Base-by-base conservation (phyloP, 2,329 filamentous ascomycete species). In the Monosporascus sp. region DNA sequence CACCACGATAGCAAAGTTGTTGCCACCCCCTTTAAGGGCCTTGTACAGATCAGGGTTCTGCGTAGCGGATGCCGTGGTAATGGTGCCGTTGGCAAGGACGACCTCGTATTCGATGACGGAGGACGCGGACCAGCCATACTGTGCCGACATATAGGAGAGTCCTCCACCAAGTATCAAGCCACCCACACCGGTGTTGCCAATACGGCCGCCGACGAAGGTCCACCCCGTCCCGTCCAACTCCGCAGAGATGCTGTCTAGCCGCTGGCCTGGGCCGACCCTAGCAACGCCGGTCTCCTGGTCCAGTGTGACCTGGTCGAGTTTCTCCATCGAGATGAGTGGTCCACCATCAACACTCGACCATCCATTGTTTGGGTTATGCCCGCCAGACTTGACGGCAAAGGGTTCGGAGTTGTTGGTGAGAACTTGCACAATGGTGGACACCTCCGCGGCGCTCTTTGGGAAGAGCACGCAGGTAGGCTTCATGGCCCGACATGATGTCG, bases 341-440 rank as follows among this genome's bases (percentile, higher is more conserved):
- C 78, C 79, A 0, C 68, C 73, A 7, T 72, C 63, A 38, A 78
- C 76, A 58, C 74, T 84, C 0, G 79, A 74, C 37, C 74, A 77
- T 53, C 76, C 75, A 11, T 76, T 70, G 61, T 81, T 81, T 5
- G 79, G 76, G 51, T 77, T 79, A 65, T 84, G 81, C 0, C 81
- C 81, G 18, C 81, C 81, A n/a, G 77, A 78, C 56, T 80, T 78
- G 57, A 81, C 69, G 7, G 81, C 80, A 58, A 85, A 85, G 3
- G 58, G 65, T 49, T 76, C 77, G 4, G 70, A 65, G 35, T 73
- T 72, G 43, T 74, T 67, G 17, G 73, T 73, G 17, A 85, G 70
- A 17, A 77, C 67, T 44, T 71, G 73, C 49, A 85, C 70, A 17
- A 81, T 73, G 11, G 71, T 69, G 1, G 79, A 72, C 26, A 85